Conservation (phyloP, 2,329 filamentous ascomycete genomes). For the Aspergillus spinulosporus region DNA sequence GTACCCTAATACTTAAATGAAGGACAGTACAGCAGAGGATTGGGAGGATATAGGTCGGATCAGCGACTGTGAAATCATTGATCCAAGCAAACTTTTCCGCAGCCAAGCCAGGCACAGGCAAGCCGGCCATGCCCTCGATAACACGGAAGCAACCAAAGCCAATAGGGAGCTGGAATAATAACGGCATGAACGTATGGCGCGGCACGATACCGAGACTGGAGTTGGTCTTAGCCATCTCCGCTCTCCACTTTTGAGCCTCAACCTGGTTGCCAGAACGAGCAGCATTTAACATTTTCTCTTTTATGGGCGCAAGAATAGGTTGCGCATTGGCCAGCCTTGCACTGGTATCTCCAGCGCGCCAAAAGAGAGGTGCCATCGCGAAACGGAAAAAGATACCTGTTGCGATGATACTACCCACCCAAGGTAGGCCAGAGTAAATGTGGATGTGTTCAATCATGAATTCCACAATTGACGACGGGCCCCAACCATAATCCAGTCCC, state of each 20-base stretch:
- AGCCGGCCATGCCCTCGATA: conserved; percentile 67
- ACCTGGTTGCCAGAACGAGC: conserved; percentile 48
- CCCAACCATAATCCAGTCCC: conserved; percentile 85
- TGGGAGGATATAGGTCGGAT: conserved; percentile 79
- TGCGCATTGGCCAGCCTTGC: conserved; percentile 64
- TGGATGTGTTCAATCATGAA: conserved; percentile 80
- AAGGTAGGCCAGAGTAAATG: conserved; percentile 71
- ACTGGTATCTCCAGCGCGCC: conserved; percentile 61
- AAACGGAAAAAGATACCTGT: conserved; percentile 66
- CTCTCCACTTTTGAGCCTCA: conserved; percentile 48
- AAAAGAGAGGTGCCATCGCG: conserved; percentile 64
- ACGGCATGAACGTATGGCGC: conserved; percentile 54
- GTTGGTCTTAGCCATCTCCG: conserved; percentile 55
- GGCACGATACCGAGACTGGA: conserved; percentile 56
- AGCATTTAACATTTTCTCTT: conserved; percentile 54
- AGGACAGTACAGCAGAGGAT: conserved; percentile 58
- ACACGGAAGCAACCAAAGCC: conserved; percentile 80
- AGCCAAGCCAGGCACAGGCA: conserved; percentile 80
- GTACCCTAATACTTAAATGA: conserved; percentile 60
- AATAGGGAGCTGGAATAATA: conserved; percentile 65
- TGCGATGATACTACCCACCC: conserved; percentile 73
- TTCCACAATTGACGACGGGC: conserved; percentile 71
- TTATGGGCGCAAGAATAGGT: conserved; percentile 58
- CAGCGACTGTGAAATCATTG: conserved; percentile 69
- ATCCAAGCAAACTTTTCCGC: conserved; percentile 75